Evolutionary conservation across 2,329 filamentous ascomycete species (phyloP), one percentile per base, ranked within the genome.

Genomic region (Ophiostoma montium): DNA sequence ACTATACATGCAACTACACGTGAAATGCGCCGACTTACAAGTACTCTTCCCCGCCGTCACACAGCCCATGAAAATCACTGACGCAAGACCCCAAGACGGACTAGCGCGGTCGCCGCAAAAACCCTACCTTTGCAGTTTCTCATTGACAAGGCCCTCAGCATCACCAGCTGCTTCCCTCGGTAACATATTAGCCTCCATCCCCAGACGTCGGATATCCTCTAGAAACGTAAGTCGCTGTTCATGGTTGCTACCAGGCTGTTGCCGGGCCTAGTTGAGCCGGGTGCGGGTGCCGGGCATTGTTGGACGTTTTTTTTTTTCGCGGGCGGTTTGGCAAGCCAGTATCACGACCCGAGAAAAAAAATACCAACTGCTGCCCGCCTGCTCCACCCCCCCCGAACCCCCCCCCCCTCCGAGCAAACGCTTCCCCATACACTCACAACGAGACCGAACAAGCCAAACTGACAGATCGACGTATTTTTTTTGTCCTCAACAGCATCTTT

Each of bases 51-150:
- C 49, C 49, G 44, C 44, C 45, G 43, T 32, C 2, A 35, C 45
- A 50, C 49, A 47, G 49, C 42, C 19, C 19, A 7, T 32, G 30
- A 39, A 48, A 51, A 36, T 39, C 30, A 35, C 30, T 51, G 42
- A 43, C 35, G 31, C 39, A 43, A 44, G 43, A 27, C 13, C 53
- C 50, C 12, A 33, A 55, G 16, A 6, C 2, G 41, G 48, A 33
- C 27, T 55, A 55, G 53, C 39, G n/a, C 13, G 8, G 1, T n/a
- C 21, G n/a, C 23, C 45, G 8, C 12, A 41, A 50, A 53, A 52
- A 44, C 53, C 53, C 50, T 52, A 52, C 47, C 44, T 39, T 31
- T 48, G 44, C 44, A 42, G 33, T 49, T 52, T 53, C 38, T 41
- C 35, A 36, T 36, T 36, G 12, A 23, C 19, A 41, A 27, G 15